phyloP scores from a whole-genome alignment of 169 alveolate species.

The Pseudocohnilembus persalinus region DNA sequence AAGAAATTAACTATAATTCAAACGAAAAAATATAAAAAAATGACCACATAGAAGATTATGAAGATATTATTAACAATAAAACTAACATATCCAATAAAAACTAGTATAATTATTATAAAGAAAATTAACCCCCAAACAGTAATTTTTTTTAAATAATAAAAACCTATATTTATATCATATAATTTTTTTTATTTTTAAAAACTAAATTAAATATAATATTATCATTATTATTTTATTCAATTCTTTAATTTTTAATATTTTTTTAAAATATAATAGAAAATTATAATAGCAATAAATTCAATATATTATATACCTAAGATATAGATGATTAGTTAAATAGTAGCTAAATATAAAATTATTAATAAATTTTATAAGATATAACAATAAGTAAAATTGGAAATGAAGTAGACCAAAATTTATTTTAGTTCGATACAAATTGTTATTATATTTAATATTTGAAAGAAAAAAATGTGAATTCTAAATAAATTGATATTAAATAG shows the following conservation, averaged over 20 bases:
- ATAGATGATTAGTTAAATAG: too few relatives aligned
- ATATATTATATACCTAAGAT: too few relatives aligned
- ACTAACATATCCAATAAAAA: neutral
- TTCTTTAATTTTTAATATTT: too few relatives aligned
- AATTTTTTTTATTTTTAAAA: too few relatives aligned
- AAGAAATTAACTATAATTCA: neutral
- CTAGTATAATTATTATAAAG: neutral
- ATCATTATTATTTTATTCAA: too few relatives aligned
- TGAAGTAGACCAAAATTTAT: slow-evolving; percentile 13
- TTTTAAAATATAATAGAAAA: too few relatives aligned
- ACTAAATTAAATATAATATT: too few relatives aligned
- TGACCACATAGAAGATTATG: slow-evolving; percentile 39
- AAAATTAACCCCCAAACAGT: neutral
- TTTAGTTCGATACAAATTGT: slow-evolving; percentile 42
- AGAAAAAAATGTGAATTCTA: slow-evolving; percentile 30
- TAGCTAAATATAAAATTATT: neutral
- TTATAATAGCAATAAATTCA: too few relatives aligned
- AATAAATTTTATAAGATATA: neutral
- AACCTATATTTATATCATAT: too few relatives aligned
- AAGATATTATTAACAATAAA: slow-evolving; percentile 29
- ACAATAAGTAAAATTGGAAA: slow-evolving; percentile 9
- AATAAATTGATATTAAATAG: slow-evolving; percentile 46
- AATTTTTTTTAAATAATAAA: too few relatives aligned
- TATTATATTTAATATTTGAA: slow-evolving; percentile 49
- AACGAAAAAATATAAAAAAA: slow-evolving; percentile 10